A percentile compares a stretch with the other conserved stretches of the same genome.
These are phyloP conservation scores for Noccaea bulbosa DNA, from an alignment of 345 rosid genomes.

Conservation along the genomic window DNA sequence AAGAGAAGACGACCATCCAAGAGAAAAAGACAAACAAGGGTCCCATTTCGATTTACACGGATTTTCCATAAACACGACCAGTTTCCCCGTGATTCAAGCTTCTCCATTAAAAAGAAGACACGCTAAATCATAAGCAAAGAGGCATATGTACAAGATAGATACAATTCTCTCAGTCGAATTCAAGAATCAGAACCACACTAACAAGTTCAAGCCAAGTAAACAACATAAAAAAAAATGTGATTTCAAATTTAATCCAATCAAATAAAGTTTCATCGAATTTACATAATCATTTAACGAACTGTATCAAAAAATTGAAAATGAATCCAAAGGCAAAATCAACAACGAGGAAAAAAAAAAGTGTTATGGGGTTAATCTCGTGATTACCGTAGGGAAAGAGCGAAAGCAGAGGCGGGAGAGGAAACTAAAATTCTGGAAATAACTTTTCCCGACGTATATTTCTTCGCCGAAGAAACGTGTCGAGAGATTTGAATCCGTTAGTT, in stretches of 20 bases:
- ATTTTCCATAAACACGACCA: constrained; percentile 38
- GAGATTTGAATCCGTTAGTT: constrained; percentile 28
- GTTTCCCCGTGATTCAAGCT: constrained; percentile 42
- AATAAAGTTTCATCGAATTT: not conserved
- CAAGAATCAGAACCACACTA: constrained; percentile 23
- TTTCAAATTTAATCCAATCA: not conserved
- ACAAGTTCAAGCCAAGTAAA: constrained; percentile 2
- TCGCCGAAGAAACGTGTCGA: constrained; percentile 27
- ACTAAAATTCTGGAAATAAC: constrained; percentile 11
- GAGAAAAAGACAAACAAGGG: not conserved
- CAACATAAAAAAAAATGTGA: not conserved
- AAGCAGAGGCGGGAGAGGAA: constrained; percentile 14
- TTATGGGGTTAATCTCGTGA: not conserved
- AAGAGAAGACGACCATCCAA: constrained; percentile 34
- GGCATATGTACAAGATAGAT: not conserved
- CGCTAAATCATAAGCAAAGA: constrained; percentile 2
- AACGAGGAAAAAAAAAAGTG: not conserved
- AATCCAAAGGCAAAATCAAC: not conserved
- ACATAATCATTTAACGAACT: constrained; percentile 6
- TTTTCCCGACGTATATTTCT: constrained; percentile 3
- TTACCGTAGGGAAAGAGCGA: constrained; percentile 29
- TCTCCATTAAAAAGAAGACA: constrained; percentile 18
- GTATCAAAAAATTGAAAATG: not conserved
- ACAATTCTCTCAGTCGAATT: constrained; percentile 5
- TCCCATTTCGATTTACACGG: constrained; percentile 41